Conservation (phyloP, 75 land plant genomes). For the Larix kaempferi region DNA sequence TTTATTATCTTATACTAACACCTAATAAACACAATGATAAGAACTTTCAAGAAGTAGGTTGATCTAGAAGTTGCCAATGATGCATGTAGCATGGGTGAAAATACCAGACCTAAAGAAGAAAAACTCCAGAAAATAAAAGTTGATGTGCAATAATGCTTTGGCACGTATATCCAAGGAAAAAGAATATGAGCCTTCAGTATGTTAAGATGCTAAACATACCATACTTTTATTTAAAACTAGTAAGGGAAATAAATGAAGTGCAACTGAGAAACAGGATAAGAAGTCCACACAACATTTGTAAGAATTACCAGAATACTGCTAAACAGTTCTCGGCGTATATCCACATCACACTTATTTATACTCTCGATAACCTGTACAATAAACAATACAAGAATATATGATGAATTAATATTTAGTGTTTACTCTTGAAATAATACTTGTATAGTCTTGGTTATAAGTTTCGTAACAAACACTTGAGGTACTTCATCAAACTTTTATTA, state of each 20-base stretch:
- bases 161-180: not conserved
- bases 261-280: not conserved
- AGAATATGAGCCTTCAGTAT: not conserved
- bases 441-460: not conserved
- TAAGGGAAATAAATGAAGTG: not conserved
- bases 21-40: not conserved
- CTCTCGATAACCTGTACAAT: conserved; percentile 78
- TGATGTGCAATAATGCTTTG: not conserved
- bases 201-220: not conserved
- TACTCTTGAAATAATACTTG: no score
- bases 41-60: not conserved
- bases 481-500: not conserved
- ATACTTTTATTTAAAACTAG: not conserved
- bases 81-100: not conserved
- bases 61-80: not conserved
- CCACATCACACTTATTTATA: conserved; percentile 90
- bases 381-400: conserved; percentile 10
- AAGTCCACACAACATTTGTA: not conserved
- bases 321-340: conserved; percentile 86
- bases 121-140: not conserved
- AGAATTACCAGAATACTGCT: conserved; percentile 75
- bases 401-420: not conserved
- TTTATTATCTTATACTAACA: no score
- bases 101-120: not conserved
- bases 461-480: not conserved